Base-by-base conservation (phyloP, 2,329 filamentous ascomycete genomes). In the Aquanectria penicillioides region DNA sequence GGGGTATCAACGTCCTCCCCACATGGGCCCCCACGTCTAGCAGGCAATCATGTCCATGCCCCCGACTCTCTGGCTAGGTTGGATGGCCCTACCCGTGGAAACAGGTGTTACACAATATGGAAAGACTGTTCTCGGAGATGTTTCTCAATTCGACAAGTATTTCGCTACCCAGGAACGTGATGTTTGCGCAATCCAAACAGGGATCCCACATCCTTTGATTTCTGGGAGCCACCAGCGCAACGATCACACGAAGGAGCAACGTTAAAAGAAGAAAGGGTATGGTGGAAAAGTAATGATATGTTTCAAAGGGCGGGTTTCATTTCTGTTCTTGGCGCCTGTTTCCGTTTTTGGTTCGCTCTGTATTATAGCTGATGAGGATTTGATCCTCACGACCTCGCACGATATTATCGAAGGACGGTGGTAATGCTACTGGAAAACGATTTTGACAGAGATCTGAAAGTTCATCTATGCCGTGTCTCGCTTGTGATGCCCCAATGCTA, bases 1-100 rank as follows among this genome's bases (percentile, higher is more conserved):
- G 10, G 52, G 48, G 15, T 64, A 61, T 7, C 48, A 56, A 61
- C 12, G 61, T 9, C 47, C 59, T 34, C 47, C 61, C 7, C 66
- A 68, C 20, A 53, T 63, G 4, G 58, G 60, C 22, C 60, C 37
- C 40, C 33, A 53, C 26, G 48, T 57, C 38, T 65, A 66, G 44
- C 17, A 51, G 29, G n/a, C 38, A 12, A 34, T 4, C 37, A 40
- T 4, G n/a, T 17, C 18, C 12, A 28, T 34, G 28, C 15, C 25
- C 18, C 10, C 29, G 11, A 9, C 4, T 6, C 8, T n/a, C 25
- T 54, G n/a, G 33, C n/a, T 8, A 36, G 13, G 10, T 18, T n/a
- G 12, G 23, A 18, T 28, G 23, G 11, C n/a, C 8, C 5, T 15
- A 7, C 4, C 25, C 6, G 8, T 17, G 3, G 2, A 9, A 10